Base-by-base conservation (phyloP, 2,329 filamentous ascomycete genomes). In the Diaporthe ampelina region DNA sequence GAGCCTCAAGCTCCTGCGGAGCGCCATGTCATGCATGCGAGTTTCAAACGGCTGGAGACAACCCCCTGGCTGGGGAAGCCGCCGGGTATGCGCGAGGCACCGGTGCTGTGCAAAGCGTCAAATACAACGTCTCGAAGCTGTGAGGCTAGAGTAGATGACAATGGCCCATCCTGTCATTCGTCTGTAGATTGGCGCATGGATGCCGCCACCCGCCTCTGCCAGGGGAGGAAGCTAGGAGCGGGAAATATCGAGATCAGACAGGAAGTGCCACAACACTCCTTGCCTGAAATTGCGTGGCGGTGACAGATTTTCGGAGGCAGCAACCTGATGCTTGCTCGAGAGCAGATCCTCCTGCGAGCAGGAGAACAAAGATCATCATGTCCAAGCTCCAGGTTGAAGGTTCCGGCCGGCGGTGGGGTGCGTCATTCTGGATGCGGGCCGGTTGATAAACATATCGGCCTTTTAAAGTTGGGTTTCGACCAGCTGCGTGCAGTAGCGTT, bases 1-100 rank as follows among this genome's bases (percentile, higher is more conserved):
- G 72, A 71, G 56, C 40, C 67, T 61, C 63, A 63, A 21, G 56
- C 56, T 52, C 70, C 45, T 56, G 24, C 37, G 54, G 19, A 50
- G 67, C 10, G 32, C n/a, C 71, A 57, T 73, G 40, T 68, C 61
- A 57, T 69, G 70, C 70, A 58, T 52, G 52, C 32, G 61, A 37
- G 71, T 73, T 73, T 73, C 59, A 73, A 69, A 69, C 71, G 52
- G 37, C 40, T 58, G 63, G 45, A 68, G 32, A 68, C 63, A 68
- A 54, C 13, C 29, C 63, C 63, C 63, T 68, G 45, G 45, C 45
- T 67, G 21, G 29, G 61, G 29, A 37, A 67, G 61, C 61, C 63
- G 32, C 48, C 58, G 70, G 45, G 29, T 43, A 68, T 15, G 59
- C 37, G 24, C 50, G 57, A 61, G 69, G 37, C 50, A 37, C 35